Conservation (phyloP, 1,139 yeast species). For the Candida tropicalis region DNA sequence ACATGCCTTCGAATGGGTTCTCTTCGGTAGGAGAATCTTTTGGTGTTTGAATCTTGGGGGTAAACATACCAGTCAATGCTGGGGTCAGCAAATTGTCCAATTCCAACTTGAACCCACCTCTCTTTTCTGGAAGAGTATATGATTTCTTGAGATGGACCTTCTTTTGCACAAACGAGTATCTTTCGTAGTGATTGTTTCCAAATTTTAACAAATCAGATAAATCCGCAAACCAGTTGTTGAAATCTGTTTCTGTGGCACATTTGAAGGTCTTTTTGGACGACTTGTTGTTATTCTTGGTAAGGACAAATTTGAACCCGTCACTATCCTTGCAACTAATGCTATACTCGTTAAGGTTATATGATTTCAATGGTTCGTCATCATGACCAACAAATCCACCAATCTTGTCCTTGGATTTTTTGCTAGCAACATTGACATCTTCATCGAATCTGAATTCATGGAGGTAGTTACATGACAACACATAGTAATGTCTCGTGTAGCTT, state of each 20-base stretch:
- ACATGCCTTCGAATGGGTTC: slow-evolving; percentile 44
- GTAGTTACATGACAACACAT: slow-evolving; percentile 47
- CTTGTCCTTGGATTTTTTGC: slow-evolving; percentile 29
- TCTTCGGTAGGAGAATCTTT: slow-evolving; percentile 27
- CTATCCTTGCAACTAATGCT: slow-evolving; percentile 37
- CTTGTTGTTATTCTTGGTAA: slow-evolving; percentile 30
- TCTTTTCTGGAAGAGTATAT: slow-evolving; percentile 2
- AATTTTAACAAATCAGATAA: slow-evolving; percentile 41
- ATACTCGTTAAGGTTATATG: slow-evolving; percentile 48
- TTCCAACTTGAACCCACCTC: slow-evolving; percentile 9
- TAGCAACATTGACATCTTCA: slow-evolving; percentile 18
- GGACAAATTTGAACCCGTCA: slow-evolving; percentile 36
- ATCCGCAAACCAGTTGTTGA: slow-evolving; percentile 40
- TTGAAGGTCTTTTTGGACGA: slow-evolving; percentile 41
- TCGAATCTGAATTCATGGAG: slow-evolving; percentile 48
- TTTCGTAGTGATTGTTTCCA: slow-evolving; percentile 34
- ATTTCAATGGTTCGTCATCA: slow-evolving; percentile 43
- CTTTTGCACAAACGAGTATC: slow-evolving; percentile 35
- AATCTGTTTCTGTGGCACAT: slow-evolving; percentile 36
- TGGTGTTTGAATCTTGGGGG: slow-evolving; percentile 44
- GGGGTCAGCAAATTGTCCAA: slow-evolving; percentile 12
- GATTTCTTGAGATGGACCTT: slow-evolving; percentile 9
- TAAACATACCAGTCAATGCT: slow-evolving; percentile 33
- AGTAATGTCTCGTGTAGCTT: slow-evolving; percentile 41
- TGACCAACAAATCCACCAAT: slow-evolving; percentile 47